phyloP scores from a whole-genome alignment of 177 flowering plant species.

The Vitis hybrid region DNA sequence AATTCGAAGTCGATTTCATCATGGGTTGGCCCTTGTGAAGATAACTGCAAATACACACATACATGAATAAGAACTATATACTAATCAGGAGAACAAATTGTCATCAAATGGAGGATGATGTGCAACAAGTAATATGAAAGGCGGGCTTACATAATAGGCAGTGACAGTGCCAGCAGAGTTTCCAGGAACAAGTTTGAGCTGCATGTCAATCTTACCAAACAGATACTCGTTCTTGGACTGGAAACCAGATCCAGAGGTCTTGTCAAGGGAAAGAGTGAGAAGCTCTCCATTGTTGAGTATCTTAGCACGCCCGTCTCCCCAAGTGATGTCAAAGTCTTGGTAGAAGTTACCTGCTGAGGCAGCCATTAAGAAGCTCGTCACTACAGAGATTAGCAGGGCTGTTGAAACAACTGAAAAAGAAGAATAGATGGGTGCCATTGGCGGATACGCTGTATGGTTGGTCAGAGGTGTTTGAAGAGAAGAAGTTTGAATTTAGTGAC shows the following conservation, averaged over 20 bases:
- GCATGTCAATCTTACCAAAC: conserved; percentile 50
- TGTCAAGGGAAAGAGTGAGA: conserved; percentile 51
- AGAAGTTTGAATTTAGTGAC: no score
- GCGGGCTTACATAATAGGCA: conserved; percentile 38
- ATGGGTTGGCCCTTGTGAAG: conserved; percentile 40
- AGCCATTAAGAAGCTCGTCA: background rate
- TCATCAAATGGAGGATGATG: background rate
- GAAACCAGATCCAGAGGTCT: conserved; percentile 51
- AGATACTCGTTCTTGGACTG: conserved; percentile 45
- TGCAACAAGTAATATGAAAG: background rate
- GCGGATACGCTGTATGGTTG: background rate
- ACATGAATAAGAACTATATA: background rate
- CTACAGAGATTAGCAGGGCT: background rate
- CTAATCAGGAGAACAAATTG: background rate
- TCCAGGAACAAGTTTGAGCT: conserved; percentile 54
- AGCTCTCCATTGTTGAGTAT: conserved; percentile 44
- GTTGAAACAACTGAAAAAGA: background rate
- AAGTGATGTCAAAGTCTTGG: conserved; percentile 34
- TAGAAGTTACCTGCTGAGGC: conserved; percentile 29
- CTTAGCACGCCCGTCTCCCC: conserved; percentile 43
- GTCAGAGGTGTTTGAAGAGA: no score
- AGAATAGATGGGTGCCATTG: background rate
- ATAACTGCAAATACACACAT: conserved; percentile 30
- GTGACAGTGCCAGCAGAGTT: conserved; percentile 66
- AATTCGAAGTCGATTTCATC: conserved; percentile 67